A percentile compares a stretch with the other conserved stretches of the same genome.
phyloP scores from a whole-genome alignment of 768 basidiomycete genomes.

The Candolleomyces aberdarensis region DNA sequence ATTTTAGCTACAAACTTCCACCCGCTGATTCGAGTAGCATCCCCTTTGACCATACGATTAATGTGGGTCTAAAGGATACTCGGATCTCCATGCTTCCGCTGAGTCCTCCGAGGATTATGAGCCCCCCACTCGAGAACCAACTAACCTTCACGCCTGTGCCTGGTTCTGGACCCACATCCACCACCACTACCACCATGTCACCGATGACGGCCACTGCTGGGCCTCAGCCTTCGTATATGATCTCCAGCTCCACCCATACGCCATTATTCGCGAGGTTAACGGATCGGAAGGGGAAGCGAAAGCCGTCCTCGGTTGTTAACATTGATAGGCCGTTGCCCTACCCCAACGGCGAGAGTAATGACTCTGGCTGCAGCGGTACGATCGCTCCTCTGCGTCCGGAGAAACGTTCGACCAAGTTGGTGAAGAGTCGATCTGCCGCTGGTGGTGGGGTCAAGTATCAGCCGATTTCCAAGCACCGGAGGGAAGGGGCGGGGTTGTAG shows the following conservation, averaged over 20 bases:
- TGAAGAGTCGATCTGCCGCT: background rate
- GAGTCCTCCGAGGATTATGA: constrained; percentile 57
- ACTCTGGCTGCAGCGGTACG: background rate
- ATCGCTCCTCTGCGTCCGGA: background rate
- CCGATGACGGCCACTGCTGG: background rate
- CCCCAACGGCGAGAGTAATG: background rate
- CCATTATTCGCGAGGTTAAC: background rate
- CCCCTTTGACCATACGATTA: background rate
- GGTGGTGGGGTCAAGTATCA: background rate
- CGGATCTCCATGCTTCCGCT: constrained; percentile 38
- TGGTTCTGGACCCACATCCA: background rate
- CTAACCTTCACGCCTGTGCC: constrained; percentile 49
- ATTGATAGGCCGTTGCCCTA: background rate
- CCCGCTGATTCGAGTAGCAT: background rate
- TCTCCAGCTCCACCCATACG: background rate
- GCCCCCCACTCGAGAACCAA: constrained; percentile 51
- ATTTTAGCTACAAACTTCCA: constrained; percentile 3
- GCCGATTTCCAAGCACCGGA: background rate
- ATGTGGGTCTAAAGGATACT: constrained; percentile 16
- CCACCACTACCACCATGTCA: background rate
- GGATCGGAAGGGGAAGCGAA: background rate
- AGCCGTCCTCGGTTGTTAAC: background rate
- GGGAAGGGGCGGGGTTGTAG: too few relatives aligned
- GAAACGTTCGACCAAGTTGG: background rate
- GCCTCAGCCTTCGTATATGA: background rate